A percentile compares a stretch with the other conserved stretches of the same genome.
Evolutionary conservation across 2,329 filamentous ascomycete species (phyloP).

Genomic region (Epicoccum nigrum): DNA sequence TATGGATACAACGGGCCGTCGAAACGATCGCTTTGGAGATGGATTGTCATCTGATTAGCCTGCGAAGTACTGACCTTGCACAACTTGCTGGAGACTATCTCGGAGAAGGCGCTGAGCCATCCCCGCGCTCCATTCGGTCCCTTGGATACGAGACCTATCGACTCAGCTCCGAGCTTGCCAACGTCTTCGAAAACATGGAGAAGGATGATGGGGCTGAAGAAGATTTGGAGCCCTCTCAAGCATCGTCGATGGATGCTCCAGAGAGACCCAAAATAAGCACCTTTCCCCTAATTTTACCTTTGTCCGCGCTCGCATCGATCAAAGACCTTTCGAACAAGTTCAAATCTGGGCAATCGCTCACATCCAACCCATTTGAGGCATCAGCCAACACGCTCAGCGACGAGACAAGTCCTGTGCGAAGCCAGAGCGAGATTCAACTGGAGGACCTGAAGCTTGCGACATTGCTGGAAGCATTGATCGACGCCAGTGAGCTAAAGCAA

Average conservation of each 20-base stretch:
- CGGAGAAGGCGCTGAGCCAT: conserved; percentile 64
- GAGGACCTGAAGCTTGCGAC: conserved; percentile 47
- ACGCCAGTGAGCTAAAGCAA: conserved; percentile 41
- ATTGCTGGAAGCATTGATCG: conserved; percentile 42
- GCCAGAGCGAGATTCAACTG: conserved; percentile 39
- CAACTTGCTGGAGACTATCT: conserved; percentile 73
- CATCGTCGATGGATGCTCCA: conserved; percentile 21
- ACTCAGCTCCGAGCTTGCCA: conserved; percentile 39
- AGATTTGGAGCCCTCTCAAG: conserved; percentile 46
- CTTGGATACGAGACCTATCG: conserved; percentile 63
- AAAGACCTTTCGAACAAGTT: conserved; percentile 28
- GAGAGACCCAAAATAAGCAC: conserved; percentile 18
- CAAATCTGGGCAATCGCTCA: conserved; percentile 17
- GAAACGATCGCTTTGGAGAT: conserved; percentile 66
- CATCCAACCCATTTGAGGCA: conserved; percentile 19
- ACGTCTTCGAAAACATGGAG: conserved; percentile 37
- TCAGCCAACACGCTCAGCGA: conserved; percentile 20
- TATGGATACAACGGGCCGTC: conserved; percentile 66
- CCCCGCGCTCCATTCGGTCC: conserved; percentile 51
- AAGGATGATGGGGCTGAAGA: conserved; percentile 34
- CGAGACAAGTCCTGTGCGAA: conserved; percentile 27
- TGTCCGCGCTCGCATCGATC: conserved; percentile 27
- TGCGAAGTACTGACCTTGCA: conserved; percentile 74
- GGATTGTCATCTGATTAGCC: conserved; percentile 68
- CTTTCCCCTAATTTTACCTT: conserved; percentile 22